Evolutionary conservation across 768 basidiomycete genomes (phyloP).

Genomic region (Rhizopogon roseolus): DNA sequence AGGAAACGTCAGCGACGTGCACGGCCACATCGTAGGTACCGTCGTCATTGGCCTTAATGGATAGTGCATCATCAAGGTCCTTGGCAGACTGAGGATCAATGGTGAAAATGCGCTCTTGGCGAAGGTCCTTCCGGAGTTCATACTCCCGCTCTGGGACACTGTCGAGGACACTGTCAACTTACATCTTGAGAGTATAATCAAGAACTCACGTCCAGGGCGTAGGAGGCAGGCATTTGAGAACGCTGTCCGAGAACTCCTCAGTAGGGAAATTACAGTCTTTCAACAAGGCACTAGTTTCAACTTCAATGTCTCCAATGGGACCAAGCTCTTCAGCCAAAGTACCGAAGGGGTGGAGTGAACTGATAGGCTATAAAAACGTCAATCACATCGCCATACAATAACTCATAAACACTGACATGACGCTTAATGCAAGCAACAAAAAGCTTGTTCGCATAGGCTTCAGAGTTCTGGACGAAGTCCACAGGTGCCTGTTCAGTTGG

Average conservation of each 20-base stretch:
- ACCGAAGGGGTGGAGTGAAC: conserved; percentile 97
- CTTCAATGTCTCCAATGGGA: conserved; percentile 97
- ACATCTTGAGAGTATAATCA: neutral
- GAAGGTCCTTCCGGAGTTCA: conserved; percentile 84
- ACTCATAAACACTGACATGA: conserved; percentile 57
- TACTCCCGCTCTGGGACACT: conserved; percentile 88
- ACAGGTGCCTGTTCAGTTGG: conserved; percentile 97
- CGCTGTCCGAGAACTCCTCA: conserved; percentile 94
- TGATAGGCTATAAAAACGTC: conserved; percentile 61
- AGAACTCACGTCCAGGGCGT: conserved; percentile 81
- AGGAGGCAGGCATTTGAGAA: conserved; percentile 93
- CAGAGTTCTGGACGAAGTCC: conserved; percentile 94
- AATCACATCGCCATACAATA: conserved; percentile 8
- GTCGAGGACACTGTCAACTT: conserved; percentile 9
- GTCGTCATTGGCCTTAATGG: conserved; percentile 84
- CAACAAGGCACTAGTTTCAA: conserved; percentile 93
- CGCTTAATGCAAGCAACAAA: conserved; percentile 99
- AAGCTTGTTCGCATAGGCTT: conserved; percentile 82
- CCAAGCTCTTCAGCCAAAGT: conserved; percentile 97
- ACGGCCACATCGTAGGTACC: conserved; percentile 91
- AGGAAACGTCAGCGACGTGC: conserved; percentile 95
- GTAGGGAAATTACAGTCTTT: conserved; percentile 99
- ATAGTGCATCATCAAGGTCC: conserved; percentile 94
- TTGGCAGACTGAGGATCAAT: conserved; percentile 89
- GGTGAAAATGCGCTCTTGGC: conserved; percentile 82